Base-by-base conservation (phyloP, 73 alveolate species). In the Diophrys sp. region DNA sequence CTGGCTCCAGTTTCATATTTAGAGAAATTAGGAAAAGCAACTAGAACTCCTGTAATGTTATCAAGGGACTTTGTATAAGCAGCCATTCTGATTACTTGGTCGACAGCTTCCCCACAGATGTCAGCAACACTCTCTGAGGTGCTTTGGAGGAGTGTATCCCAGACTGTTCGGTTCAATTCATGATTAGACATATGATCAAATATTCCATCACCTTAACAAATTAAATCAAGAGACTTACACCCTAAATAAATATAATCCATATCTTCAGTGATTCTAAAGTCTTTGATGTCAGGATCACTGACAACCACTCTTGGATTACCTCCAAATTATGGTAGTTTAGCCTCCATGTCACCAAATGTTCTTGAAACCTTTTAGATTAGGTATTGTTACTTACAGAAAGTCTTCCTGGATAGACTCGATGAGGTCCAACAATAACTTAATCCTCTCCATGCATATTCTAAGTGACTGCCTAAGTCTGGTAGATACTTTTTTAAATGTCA, bases 281-380 rank as follows among this genome's bases (percentile, higher is more conserved):
- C 25, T 28, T 68, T 68, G 24, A 87, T 87, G 75, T 87, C 94
- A 2, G 94, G 94, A 18, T 67, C 90, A 33, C 81, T 57, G 14
- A 87, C 85, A 8, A 92, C 93, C 23, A 92, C 97, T 71, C 81
- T 88, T 8, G 96, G 93, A 81, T 92, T 92, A 0, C 97, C 97
- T 18, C 97, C 97, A 75, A 57, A 83, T 68, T 75, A 76, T 31
- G 90, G 90, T 33, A 88, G 85, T 77, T 92, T 92, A 0, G 97
- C 97, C 34, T 88, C 97, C 5, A 89, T 73, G 80, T 92, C 97
- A 0, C 97, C 97, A 71, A 92, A 87, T n/a, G 97, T 92, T 34
- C 97, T 82, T 33, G 94, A 84, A 5, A 93, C 98, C 8, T 29
- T 68, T 5, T 62, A 2, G 11, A 54, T 44, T 80, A 69, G 94